A percentile compares a stretch with the other conserved stretches of the same genome.
Evolutionary conservation across 768 basidiomycete species (phyloP).

Genomic region (Psilocybe azurescens): DNA sequence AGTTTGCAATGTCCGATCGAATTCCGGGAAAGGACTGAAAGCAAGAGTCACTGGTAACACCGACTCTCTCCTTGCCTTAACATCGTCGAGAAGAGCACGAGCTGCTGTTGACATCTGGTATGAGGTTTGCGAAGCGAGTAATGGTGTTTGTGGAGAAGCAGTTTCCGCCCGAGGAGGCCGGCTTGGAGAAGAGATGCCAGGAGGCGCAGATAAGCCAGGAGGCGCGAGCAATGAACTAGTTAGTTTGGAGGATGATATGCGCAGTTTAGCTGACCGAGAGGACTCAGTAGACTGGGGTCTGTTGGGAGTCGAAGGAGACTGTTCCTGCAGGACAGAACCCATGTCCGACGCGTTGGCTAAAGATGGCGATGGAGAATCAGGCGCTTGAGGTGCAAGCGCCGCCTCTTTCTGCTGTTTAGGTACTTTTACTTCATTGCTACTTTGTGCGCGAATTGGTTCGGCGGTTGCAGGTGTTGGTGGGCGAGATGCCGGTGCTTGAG

Average conservation of each 20-base stretch:
- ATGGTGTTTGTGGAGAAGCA: conserved; percentile 54
- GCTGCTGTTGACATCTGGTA: conserved; percentile 92
- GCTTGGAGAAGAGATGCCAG: conserved; percentile 64
- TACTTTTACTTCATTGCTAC: conserved; percentile 47
- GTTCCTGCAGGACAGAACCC: conserved; percentile 51
- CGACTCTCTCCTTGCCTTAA: conserved; percentile 75
- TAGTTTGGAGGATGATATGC: conserved; percentile 46
- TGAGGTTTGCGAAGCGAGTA: conserved; percentile 59
- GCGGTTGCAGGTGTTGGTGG: conserved; percentile 58
- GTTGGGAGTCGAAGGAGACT: conserved; percentile 40
- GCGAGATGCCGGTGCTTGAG: conserved; percentile 58
- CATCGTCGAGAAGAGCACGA: conserved; percentile 83
- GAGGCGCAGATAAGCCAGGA: conserved; percentile 64
- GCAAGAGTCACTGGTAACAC: conserved; percentile 42
- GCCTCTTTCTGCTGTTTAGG: conserved; percentile 43
- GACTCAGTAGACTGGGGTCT: conserved; percentile 42
- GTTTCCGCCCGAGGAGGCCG: conserved; percentile 54
- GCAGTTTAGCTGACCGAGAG: conserved; percentile 33
- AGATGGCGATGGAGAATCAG: conserved; percentile 54
- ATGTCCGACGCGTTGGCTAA: conserved; percentile 54
- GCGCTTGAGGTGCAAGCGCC: conserved; percentile 28
- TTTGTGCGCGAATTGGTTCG: conserved; percentile 57
- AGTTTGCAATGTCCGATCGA: conserved; percentile 82
- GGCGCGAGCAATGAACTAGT: conserved; percentile 39
- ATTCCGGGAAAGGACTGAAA: conserved; percentile 83